Base-by-base conservation (phyloP, 495 filamentous ascomycete species). In the Penicillium verhagenii region DNA sequence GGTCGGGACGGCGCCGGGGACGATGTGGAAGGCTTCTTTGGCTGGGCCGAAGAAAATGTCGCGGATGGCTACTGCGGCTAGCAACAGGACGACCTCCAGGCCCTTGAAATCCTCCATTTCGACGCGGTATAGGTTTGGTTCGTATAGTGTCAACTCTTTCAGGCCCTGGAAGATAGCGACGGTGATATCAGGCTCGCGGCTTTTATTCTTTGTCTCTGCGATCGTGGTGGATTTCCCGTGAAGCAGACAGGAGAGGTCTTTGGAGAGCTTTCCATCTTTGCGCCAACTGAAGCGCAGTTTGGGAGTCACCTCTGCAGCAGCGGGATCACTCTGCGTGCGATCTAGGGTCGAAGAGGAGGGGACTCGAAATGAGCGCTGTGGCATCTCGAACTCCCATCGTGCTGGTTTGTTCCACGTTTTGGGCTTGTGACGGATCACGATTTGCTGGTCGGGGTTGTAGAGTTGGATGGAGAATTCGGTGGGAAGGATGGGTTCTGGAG, bases 61-160 rank as follows among this genome's bases (percentile, higher is more conserved):
- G 21, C 88, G 84, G 57, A 97, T 95, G 9, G 92, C 89, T 35
- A 88, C 83, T 1, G 91, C 88, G 23, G 86, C 79, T 4, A 98
- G 76, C n/a, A 98, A 65, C 3, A 97, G 68, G 0, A 93, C 89
- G 1, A 97, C 79, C 70, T 98, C 94, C 6, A 97, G 75, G 3
- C 94, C 94, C 69, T 97, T 98, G 53, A 86, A 83, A 70, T 98
- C 94, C 67, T 97, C 93, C 61, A 97, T 85, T 37, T 97, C 92
- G 4, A 97, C 88, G 1, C 94, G 79, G 42, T 87, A 86, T 24
- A 97, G 75, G 65, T 97, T 97, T 16, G 93, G 88, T 72, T 97
- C 88, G 72, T 96, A 96, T 37, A 98, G 74, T 13, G 93, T 95
- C 26, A 97, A 65, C 54, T 89, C 87, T 26, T 79, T 81, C 26